These are phyloP conservation scores for Leccinum pseudoinsigne DNA, from an alignment of 1,284 basidiomycete genomes.

Conservation along the genomic window DNA sequence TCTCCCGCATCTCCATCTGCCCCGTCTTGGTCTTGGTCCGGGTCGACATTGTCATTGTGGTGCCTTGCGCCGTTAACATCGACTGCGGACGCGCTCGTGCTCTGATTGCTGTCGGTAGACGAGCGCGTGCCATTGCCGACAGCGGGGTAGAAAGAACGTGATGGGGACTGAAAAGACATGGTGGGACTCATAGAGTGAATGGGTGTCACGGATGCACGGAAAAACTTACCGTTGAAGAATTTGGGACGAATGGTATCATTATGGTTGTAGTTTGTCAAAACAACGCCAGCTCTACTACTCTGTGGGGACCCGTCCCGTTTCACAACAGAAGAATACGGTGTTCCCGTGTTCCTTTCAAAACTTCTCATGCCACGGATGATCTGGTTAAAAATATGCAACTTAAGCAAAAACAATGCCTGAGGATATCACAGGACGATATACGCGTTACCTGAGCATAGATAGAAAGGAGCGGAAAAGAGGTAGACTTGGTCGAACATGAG, in stretches of 20 bases:
- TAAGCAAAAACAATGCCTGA: not conserved
- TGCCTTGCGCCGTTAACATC: conserved; percentile 14
- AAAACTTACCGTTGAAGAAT: too few relatives aligned
- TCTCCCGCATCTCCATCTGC: not conserved
- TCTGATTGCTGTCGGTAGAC: conserved; percentile 30
- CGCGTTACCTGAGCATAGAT: not conserved
- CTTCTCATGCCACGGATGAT: not conserved
- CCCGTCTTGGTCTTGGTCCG: conserved; percentile 14
- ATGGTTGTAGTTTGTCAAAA: not conserved
- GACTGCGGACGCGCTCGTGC: conserved; percentile 5
- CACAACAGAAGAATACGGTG: not conserved
- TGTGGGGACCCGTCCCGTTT: not conserved
- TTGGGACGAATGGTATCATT: too few relatives aligned
- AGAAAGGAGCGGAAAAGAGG: too few relatives aligned
- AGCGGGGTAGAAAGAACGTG: conserved; percentile 28
- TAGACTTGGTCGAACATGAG: too few relatives aligned
- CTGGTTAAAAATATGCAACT: not conserved
- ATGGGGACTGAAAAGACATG: conserved; percentile 19
- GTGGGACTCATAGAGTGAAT: not conserved
- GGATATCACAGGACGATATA: not conserved
- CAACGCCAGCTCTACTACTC: not conserved
- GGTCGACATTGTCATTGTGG: conserved; percentile 16
- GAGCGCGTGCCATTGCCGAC: conserved; percentile 21
- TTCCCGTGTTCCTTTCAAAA: not conserved
- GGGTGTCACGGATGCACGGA: too few relatives aligned